phyloP scores from a whole-genome alignment of 2,329 filamentous ascomycete genomes.

The Orbilia blumenaviensis region DNA sequence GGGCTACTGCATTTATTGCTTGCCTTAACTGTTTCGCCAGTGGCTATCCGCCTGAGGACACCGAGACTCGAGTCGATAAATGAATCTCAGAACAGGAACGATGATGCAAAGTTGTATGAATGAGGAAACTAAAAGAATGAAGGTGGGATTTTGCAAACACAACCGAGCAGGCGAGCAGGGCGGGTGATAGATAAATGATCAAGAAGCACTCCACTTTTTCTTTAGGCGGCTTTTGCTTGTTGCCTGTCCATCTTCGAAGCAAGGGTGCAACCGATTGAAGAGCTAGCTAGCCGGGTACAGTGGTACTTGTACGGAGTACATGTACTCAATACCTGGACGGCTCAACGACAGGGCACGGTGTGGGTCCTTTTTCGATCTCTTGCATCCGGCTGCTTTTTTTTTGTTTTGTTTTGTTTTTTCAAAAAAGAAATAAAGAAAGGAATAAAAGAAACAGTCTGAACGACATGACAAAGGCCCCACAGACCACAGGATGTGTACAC shows the following conservation, averaged over 20 bases:
- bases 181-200: conserved; percentile 29
- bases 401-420: background rate
- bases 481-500: background rate
- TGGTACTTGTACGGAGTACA: conserved; percentile 31
- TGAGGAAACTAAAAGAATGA: conserved; percentile 26
- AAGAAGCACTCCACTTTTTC: conserved; percentile 27
- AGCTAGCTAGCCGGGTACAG: background rate
- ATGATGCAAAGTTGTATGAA: conserved; percentile 33
- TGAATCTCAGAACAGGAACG: conserved; percentile 9
- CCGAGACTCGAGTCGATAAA: conserved; percentile 16
- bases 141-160: conserved; percentile 15
- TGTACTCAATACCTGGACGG: conserved; percentile 26
- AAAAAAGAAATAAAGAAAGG: too few relatives aligned
- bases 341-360: background rate
- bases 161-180: conserved; percentile 7
- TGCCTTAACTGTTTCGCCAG: conserved; percentile 29
- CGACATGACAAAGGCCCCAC: background rate
- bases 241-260: conserved; percentile 21
- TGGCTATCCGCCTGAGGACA: conserved; percentile 23
- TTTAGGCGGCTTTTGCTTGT: conserved; percentile 17
- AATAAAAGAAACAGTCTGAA: conserved; percentile 2
- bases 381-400: background rate
- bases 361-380: conserved; percentile 20
- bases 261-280: conserved; percentile 37
- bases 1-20: conserved; percentile 29